Evolutionary conservation across 2,329 filamentous ascomycete species (phyloP).

Genomic region (Nectriaceae sp.): DNA sequence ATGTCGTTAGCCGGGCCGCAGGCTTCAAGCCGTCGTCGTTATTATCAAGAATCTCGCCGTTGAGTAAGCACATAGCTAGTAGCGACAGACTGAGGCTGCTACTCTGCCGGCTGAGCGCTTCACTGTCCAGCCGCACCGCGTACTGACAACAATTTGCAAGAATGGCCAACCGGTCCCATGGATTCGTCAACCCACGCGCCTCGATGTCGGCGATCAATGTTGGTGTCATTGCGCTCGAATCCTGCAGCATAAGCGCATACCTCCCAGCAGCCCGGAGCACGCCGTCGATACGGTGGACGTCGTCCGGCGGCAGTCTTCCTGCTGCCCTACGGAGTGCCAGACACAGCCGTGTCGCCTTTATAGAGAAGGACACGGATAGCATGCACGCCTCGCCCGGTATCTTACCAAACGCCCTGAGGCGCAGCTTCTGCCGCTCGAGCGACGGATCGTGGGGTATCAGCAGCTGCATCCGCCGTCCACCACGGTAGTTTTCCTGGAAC

Average conservation of each 20-base stretch:
- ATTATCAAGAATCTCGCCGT: slow-evolving; percentile 38
- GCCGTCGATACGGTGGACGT: too few relatives aligned
- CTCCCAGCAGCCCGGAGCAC: too few relatives aligned
- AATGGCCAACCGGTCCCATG: slow-evolving; percentile 32
- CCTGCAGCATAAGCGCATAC: too few relatives aligned
- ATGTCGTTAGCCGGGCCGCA: slow-evolving; percentile 2
- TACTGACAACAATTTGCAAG: slow-evolving; percentile 38
- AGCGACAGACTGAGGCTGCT: slow-evolving; percentile 29
- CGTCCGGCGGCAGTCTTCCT: too few relatives aligned
- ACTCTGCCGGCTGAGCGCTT: slow-evolving; percentile 11
- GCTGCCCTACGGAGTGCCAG: too few relatives aligned
- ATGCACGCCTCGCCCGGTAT: too few relatives aligned
- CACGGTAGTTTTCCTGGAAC: slow-evolving; percentile 6
- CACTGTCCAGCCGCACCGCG: slow-evolving; percentile 21
- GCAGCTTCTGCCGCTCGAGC: too few relatives aligned
- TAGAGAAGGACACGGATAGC: too few relatives aligned
- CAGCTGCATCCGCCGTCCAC: slow-evolving; percentile 1
- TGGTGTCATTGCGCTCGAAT: slow-evolving; percentile 30
- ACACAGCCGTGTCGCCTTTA: too few relatives aligned
- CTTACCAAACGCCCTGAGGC: too few relatives aligned
- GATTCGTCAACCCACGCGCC: slow-evolving; percentile 17
- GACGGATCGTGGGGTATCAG: slow-evolving; percentile 5
- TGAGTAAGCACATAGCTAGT: slow-evolving; percentile 31
- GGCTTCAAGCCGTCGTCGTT: neutral
- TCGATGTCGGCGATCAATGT: slow-evolving; percentile 28